phyloP scores from a whole-genome alignment of 1,139 yeast genomes.

The Geotrichum restrictum region DNA sequence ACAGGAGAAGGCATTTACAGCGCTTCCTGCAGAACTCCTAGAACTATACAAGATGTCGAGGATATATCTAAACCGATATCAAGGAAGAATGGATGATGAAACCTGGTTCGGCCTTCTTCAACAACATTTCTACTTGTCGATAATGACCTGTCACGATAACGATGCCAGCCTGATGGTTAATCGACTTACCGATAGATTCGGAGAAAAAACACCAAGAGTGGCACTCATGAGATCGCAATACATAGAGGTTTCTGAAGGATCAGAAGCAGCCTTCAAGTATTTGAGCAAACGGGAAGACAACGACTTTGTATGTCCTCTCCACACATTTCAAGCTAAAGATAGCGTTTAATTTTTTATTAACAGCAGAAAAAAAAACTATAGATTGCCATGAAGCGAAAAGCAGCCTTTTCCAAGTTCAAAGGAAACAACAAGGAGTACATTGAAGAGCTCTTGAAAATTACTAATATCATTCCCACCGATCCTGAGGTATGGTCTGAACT shows the following conservation, averaged over 20 bases:
- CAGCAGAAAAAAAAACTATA: background rate
- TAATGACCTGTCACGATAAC: conserved; percentile 61
- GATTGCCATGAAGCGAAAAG: conserved; percentile 39
- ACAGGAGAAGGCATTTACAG: conserved; percentile 20
- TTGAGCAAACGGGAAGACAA: conserved; percentile 35
- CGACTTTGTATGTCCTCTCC: conserved; percentile 30
- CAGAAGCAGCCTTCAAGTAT: conserved; percentile 43
- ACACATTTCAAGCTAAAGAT: background rate
- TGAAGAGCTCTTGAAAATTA: conserved; percentile 47
- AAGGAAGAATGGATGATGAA: conserved; percentile 42
- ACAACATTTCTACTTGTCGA: conserved; percentile 63
- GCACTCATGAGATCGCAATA: conserved; percentile 55
- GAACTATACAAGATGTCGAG: conserved; percentile 31
- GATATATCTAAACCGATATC: conserved; percentile 36
- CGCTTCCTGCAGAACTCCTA: conserved; percentile 27
- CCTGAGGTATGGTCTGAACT: conserved; percentile 73
- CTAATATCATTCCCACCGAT: conserved; percentile 66
- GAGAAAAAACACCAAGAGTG: conserved; percentile 51
- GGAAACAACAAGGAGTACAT: conserved; percentile 44
- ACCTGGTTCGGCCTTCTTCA: conserved; percentile 63
- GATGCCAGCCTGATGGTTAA: conserved; percentile 68
- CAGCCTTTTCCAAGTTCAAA: conserved; percentile 35
- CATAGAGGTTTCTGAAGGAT: conserved; percentile 53
- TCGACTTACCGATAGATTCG: conserved; percentile 62
- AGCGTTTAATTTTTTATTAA: background rate